A percentile compares a stretch with the other conserved stretches of the same genome.
Evolutionary conservation across 805 yeast species (phyloP).

Genomic region (Wickerhamiella siamensis): DNA sequence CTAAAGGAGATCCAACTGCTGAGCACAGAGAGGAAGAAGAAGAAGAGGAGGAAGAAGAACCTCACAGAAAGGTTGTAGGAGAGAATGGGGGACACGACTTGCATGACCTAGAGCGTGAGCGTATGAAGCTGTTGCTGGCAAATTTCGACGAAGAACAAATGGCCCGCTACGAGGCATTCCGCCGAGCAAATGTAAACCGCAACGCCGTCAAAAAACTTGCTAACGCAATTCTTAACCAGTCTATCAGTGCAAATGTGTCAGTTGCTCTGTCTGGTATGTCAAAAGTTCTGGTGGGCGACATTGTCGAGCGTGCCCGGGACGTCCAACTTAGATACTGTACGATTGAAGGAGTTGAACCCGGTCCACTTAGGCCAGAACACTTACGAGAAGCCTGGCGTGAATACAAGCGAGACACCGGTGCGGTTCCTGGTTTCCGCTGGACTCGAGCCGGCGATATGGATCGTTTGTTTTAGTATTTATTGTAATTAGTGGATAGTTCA

Average conservation of each 20-base stretch:
- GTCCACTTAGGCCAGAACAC: constrained; percentile 70
- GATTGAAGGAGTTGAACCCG: constrained; percentile 23
- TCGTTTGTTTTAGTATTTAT: constrained; percentile 8
- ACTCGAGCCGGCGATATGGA: constrained; percentile 57
- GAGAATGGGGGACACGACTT: not conserved
- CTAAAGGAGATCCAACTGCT: not conserved
- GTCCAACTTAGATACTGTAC: constrained; percentile 41
- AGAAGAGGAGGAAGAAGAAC: constrained; percentile 2
- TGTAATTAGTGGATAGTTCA: not conserved
- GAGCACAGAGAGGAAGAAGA: constrained; percentile 1
- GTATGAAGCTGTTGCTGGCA: constrained; percentile 41
- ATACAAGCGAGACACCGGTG: constrained; percentile 51
- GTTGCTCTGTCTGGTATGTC: constrained; percentile 75
- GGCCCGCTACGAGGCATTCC: constrained; percentile 72
- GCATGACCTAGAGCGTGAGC: constrained; percentile 23
- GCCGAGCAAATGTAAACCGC: constrained; percentile 62
- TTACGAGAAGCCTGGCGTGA: constrained; percentile 80
- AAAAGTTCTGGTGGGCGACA: constrained; percentile 79
- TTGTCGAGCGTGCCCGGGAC: constrained; percentile 66
- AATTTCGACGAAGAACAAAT: constrained; percentile 70
- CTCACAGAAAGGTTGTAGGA: not conserved
- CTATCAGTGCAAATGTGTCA: constrained; percentile 64
- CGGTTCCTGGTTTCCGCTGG: constrained; percentile 52
- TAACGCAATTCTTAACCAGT: constrained; percentile 63
- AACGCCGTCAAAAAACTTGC: constrained; percentile 71